Evolutionary conservation across 1,139 yeast genomes (phyloP), one percentile per base, ranked within the genome.

Genomic region (Hemisphaericaspora lyxosophila): DNA sequence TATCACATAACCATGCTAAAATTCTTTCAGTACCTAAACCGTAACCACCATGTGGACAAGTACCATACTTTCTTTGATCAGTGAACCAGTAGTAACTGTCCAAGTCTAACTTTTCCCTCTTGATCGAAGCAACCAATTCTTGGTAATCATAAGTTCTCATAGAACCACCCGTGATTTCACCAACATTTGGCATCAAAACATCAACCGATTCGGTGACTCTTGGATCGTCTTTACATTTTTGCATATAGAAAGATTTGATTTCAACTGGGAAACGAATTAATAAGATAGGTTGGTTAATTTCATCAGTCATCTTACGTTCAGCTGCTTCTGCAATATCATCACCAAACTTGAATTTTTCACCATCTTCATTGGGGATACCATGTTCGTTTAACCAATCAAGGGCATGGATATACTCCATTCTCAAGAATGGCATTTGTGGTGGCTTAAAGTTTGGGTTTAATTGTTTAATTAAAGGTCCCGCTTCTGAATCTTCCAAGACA

Each of bases 281-380:
- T 53, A 92, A 75, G 51, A 92, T 90, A 49, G 99, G 99, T 48
- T 77, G 84, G 57, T 90, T 90, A 59, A 94, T 85, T 43, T 85
- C 78, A 62, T 92, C 99, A 28, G 96, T 89, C 98, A 92, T 92
- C 67, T 84, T 87, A 64, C 99, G 86, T 75, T 92, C 99, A 43
- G 97, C 97, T 40, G 98, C 98, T 71, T 92, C 99, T 45, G 98
- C 97, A 47, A 92, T 94, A 63, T 92, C 99, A 60, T 94, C 99
- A 63, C 99, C 99, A 54, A 94, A 94, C 66, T 83, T 80, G 82
- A 90, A 92, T 53, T 72, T 70, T 63, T 88, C 85, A 46, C 94
- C 97, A 12, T 92, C 97, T 71, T 92, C 97, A 76, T 90, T 92
- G 56, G 82, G 82, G 56, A 94, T 80, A 42, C 84, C 90, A 65